Evolutionary conservation across 441 rosid genomes (phyloP).

Genomic region (Croton laevigatus): DNA sequence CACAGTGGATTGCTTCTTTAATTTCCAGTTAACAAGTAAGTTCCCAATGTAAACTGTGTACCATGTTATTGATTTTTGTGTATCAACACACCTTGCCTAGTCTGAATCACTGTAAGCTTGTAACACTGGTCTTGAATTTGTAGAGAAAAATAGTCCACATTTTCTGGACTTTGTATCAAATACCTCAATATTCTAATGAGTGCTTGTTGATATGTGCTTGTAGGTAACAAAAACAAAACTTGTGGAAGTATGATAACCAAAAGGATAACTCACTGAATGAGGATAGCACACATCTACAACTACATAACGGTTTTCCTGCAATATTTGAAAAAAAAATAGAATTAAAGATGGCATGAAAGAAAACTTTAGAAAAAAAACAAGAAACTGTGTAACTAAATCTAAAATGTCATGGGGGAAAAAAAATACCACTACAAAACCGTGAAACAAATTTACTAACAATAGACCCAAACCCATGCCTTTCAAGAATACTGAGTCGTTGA

Average conservation of each 20-base stretch:
- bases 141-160: too few species aligned
- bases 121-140: too few species aligned
- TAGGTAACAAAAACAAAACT: too few species aligned
- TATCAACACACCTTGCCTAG: too few species aligned
- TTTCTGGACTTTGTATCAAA: too few species aligned
- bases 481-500: neutral
- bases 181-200: too few species aligned
- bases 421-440: conserved; percentile 1
- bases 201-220: too few species aligned
- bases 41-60: too few species aligned
- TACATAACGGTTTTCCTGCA: conserved; percentile 88
- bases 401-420: neutral
- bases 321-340: conserved; percentile 3
- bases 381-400: neutral
- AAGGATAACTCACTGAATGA: conserved; percentile 51
- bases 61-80: too few species aligned
- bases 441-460: neutral
- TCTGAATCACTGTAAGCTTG: too few species aligned
- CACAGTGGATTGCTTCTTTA: too few species aligned
- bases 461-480: neutral
- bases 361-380: conserved; percentile 1
- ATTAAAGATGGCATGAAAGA: neutral
- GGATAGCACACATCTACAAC: conserved; percentile 92
- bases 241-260: neutral
- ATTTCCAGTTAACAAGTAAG: too few species aligned